Evolutionary conservation across 768 basidiomycete species (phyloP).

Genomic region (Strobilomyces dryophilus): DNA sequence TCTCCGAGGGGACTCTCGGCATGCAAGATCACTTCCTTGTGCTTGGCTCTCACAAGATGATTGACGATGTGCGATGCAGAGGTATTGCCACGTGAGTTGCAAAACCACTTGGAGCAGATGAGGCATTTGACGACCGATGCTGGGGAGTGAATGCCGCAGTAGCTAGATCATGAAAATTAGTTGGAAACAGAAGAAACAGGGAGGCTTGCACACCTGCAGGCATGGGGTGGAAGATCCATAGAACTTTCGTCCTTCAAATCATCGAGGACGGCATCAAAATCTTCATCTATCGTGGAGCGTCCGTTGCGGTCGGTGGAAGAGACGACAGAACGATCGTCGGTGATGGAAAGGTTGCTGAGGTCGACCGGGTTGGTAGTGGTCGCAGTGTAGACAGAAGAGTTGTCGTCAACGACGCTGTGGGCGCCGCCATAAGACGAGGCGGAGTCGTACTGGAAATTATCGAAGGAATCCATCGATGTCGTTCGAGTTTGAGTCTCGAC

Average conservation of each 20-base stretch:
- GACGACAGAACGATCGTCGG: conserved; percentile 53
- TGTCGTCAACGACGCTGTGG: conserved; percentile 72
- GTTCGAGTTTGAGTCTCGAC: conserved; percentile 14
- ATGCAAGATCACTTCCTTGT: conserved; percentile 97
- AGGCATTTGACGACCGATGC: conserved; percentile 96
- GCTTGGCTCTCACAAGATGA: conserved; percentile 97
- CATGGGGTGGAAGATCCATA: conserved; percentile 84
- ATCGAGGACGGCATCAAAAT: conserved; percentile 86
- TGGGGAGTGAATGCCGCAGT: conserved; percentile 97
- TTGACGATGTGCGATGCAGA: conserved; percentile 99
- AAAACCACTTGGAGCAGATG: conserved; percentile 94
- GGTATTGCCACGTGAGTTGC: conserved; percentile 96
- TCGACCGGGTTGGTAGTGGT: conserved; percentile 62
- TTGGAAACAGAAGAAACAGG: conserved; percentile 1
- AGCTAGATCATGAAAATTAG: conserved; percentile 45
- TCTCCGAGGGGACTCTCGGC: conserved; percentile 94
- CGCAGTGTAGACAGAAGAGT: conserved; percentile 74
- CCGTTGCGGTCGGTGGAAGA: conserved; percentile 38
- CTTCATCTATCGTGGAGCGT: conserved; percentile 58
- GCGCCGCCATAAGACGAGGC: conserved; percentile 73
- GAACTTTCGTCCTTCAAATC: conserved; percentile 80
- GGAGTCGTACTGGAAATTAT: conserved; percentile 83
- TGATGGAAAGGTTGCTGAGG: conserved; percentile 61
- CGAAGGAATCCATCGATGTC: conserved; percentile 69
- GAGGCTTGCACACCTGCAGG: conserved; percentile 73